These are phyloP conservation scores for Fusarium domesticum DNA, from an alignment of 2,329 filamentous ascomycete species.

Conservation along the genomic window DNA sequence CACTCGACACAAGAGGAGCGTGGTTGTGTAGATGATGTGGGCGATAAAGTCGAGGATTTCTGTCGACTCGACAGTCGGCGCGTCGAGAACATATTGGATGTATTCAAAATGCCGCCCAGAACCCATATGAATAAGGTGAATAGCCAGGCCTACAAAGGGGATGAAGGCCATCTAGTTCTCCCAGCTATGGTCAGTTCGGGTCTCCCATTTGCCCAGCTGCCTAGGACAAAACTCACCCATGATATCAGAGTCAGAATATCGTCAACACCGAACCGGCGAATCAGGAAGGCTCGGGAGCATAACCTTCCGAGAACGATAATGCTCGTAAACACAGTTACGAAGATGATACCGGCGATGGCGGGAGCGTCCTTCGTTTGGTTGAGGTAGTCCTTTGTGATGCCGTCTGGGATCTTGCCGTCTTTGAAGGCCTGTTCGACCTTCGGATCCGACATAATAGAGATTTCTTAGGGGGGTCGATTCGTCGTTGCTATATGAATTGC, in stretches of 20 bases:
- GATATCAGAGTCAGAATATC: slow-evolving; percentile 37
- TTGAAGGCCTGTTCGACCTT: slow-evolving; percentile 33
- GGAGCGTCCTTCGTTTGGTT: slow-evolving; percentile 36
- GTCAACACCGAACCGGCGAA: slow-evolving; percentile 39
- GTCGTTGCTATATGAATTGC: no score
- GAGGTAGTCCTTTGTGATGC: slow-evolving; percentile 35
- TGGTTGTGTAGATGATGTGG: slow-evolving; percentile 50
- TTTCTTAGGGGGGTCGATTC: no score
- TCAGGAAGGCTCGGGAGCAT: slow-evolving; percentile 35
- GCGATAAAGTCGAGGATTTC: slow-evolving; percentile 49
- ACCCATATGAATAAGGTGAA: slow-evolving; percentile 46
- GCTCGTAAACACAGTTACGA: slow-evolving; percentile 36
- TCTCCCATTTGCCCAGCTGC: neutral
- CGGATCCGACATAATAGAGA: slow-evolving; percentile 23
- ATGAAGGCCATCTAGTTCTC: slow-evolving; percentile 38
- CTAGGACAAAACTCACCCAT: slow-evolving; percentile 29
- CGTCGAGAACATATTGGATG: slow-evolving; percentile 45
- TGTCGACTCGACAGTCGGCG: slow-evolving; percentile 39
- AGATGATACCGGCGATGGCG: slow-evolving; percentile 39
- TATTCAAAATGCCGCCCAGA: slow-evolving; percentile 46
- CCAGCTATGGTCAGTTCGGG: slow-evolving; percentile 12
- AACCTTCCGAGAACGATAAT: slow-evolving; percentile 36
- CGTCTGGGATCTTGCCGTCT: slow-evolving; percentile 36
- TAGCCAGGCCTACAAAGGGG: slow-evolving; percentile 41
- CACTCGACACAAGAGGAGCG: slow-evolving; percentile 48